phyloP scores from a whole-genome alignment of 2,329 filamentous ascomycete species.

The Aspergillus ochraceus region DNA sequence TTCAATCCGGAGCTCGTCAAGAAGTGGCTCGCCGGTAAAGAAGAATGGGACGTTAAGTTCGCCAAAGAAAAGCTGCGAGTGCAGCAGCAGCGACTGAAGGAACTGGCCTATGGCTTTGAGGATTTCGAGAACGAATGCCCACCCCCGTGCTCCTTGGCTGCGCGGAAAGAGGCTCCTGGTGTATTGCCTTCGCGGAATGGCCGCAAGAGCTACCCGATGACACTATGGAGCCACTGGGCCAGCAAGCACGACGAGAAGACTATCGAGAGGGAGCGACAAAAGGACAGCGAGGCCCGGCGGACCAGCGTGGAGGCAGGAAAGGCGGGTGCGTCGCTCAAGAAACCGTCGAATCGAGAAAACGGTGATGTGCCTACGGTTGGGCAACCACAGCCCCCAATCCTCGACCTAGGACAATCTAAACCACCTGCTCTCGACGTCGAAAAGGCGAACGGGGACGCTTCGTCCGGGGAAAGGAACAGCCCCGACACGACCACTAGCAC shows the following conservation, averaged over 20 bases:
- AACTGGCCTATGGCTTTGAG: slow-evolving; percentile 69
- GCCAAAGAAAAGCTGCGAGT: slow-evolving; percentile 67
- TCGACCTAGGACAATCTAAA: neutral
- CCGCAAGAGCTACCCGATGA: slow-evolving; percentile 70
- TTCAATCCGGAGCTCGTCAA: slow-evolving; percentile 76
- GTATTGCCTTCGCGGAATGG: slow-evolving; percentile 27
- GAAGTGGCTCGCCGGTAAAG: slow-evolving; percentile 78
- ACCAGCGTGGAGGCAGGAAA: slow-evolving; percentile 29
- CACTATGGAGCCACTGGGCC: slow-evolving; percentile 84
- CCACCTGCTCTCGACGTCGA: neutral
- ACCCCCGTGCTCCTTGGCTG: slow-evolving; percentile 79
- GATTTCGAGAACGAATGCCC: slow-evolving; percentile 74
- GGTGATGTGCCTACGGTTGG: neutral
- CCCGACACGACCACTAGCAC: neutral
- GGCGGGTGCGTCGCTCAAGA: slow-evolving; percentile 25
- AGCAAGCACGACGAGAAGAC: slow-evolving; percentile 83
- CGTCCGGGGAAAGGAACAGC: neutral
- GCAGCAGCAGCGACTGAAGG: slow-evolving; percentile 70
- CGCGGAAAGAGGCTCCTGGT: slow-evolving; percentile 53
- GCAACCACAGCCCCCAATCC: neutral
- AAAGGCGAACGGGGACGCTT: neutral
- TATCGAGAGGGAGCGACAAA: slow-evolving; percentile 44
- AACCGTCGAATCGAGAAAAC: neutral
- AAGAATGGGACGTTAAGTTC: slow-evolving; percentile 72
- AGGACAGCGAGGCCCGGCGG: slow-evolving; percentile 25